Percentiles rank a stretch among this genome's conserved stretches.
These are phyloP conservation scores for Macadamia tetraphylla DNA, from an alignment of 164 flowering plant genomes.

Conservation along the genomic window DNA sequence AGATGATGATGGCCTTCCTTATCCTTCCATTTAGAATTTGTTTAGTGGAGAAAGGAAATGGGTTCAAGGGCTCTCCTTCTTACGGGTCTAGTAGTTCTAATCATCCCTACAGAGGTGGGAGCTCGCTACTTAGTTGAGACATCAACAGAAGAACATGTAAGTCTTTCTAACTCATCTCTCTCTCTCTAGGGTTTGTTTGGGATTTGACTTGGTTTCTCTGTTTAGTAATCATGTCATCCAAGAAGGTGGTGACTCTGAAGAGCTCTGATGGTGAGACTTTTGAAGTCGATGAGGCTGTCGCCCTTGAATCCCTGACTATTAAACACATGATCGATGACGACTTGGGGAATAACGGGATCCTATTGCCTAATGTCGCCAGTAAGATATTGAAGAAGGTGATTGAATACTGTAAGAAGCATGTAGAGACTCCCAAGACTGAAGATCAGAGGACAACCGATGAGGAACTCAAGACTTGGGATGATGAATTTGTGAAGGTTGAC, in stretches of 20 bases:
- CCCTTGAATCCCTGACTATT: conserved; percentile 64
- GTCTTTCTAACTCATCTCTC: no score
- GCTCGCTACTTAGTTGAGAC: no score
- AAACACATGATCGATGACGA: conserved; percentile 82
- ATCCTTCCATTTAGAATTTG: no score
- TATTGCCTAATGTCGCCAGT: conserved; percentile 63
- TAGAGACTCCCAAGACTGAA: conserved; percentile 31
- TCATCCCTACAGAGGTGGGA: no score
- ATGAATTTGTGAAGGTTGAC: conserved; percentile 59
- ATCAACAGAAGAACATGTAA: no score
- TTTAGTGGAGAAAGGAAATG: no score
- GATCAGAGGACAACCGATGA: conserved; percentile 27
- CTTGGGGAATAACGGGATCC: conserved; percentile 58
- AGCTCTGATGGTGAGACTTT: conserved; percentile 71
- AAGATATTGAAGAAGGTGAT: conserved; percentile 74
- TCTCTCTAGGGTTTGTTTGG: no score
- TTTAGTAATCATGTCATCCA: conserved; percentile 20
- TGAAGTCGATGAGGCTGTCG: conserved; percentile 66
- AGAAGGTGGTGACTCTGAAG: conserved; percentile 41
- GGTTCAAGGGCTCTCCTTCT: no score
- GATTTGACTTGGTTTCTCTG: not conserved
- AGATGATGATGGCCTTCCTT: no score
- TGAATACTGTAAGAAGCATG: conserved; percentile 79
- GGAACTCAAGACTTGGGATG: conserved; percentile 50
- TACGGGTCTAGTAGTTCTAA: no score